Evolutionary conservation across 2,329 filamentous ascomycete genomes (phyloP), one percentile per base, ranked within the genome.

Genomic region (Pleoardoris graminearum): DNA sequence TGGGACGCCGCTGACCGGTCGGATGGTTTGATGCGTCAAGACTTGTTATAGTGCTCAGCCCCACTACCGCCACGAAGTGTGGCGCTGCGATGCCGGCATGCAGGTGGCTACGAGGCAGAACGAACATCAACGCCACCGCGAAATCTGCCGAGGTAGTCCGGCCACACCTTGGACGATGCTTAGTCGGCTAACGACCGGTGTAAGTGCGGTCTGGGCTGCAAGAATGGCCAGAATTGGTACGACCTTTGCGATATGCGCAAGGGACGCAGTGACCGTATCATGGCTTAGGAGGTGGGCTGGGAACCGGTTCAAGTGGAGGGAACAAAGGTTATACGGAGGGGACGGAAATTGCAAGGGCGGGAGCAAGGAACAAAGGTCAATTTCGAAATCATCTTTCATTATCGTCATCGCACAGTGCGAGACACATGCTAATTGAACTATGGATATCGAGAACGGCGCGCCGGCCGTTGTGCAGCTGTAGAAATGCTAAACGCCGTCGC

Each of bases 401-500:
- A 52, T 52, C 30, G 44, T 48, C 43, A 30, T 42, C 50, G 29
- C 37, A 36, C 10, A 16, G 12, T 17, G 48, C 30, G 30, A 32
- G 32, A 51, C 32, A 19, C 30, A 50, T 50, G 48, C 48, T 51
- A 51, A 39, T n/a, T 39, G 39, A 19, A 32, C 37, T 51, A 45
- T 38, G 48, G 48, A 51, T 51, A 51, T 51, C 48, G 43, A 47
- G 4, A 16, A 37, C 19, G 48, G 48, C 48, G 25, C 41, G 48
- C 48, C 48, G 48, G 48, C 48, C 48, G 30, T 44, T 25, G 22
- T 36, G 33, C 25, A 10, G 7, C 33, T 19, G 16, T 27, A 43
- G 21, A 44, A 48, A 53, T 48, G 50, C 50, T 53, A 32, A 19
- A 35, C 56, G 56, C 56, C 56, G 50, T 48, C 56, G 56, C 56